Base-by-base conservation (phyloP, 208 protist genomes). In the Trypanosoma lewisi region DNA sequence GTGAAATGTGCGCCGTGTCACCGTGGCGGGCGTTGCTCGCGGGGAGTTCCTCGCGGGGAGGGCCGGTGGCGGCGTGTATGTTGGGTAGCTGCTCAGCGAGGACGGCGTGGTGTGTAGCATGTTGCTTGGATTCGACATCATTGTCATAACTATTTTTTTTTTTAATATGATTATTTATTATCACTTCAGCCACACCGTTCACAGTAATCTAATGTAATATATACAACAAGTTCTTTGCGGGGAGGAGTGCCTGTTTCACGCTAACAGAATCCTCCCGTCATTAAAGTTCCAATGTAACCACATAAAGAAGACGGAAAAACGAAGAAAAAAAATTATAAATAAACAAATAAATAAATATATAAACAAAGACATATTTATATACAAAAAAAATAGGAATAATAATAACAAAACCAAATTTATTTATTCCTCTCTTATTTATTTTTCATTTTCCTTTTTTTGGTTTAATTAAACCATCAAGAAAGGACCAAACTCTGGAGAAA, bases 311-410 rank as follows among this genome's bases (percentile, higher is more conserved):
- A 53, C n/a, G 14, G 16, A 51, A 63, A 36, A 23, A 63, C 49
- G 9, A 51, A 63, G 21, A 51, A 53, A 17, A 63, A 63, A 63
- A 63, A 5, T 6, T 51, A 16, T 33, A 19, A 8, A 14, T 16
- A 41, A 41, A 41, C 14, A 41, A 41, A 41, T 7, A 7, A 41
- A 41, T 16, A 50, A 44, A 61, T n/a, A 47, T 33, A 58, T 34
- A 37, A 25, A 58, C 7, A 61, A n/a, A 61, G 14, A 55, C n/a
- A 55, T 55, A 55, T 36, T 34, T 25, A 36, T 36, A 55, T 55
- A 36, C n/a, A 30, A 14, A 30, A n/a, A n/a, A n/a, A n/a, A n/a
- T n/a, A n/a, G n/a, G n/a, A n/a, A n/a, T n/a, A n/a, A n/a, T n/a
- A n/a, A n/a, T n/a, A n/a, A n/a, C n/a, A n/a, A n/a, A n/a, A n/a